phyloP scores from a whole-genome alignment of 805 yeast species.

The Ogataea chonburiensis region DNA sequence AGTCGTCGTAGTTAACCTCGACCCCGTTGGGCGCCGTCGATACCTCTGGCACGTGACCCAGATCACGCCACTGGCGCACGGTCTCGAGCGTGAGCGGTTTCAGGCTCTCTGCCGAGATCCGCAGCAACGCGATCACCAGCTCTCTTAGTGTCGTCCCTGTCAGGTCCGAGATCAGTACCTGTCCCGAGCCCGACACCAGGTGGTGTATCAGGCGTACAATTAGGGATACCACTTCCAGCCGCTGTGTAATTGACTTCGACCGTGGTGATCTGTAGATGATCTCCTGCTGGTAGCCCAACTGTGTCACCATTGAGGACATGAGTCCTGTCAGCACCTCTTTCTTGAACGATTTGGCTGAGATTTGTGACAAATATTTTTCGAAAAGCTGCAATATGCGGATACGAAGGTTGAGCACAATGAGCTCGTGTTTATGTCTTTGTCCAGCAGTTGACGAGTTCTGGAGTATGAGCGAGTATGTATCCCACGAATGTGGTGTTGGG shows the following conservation, averaged over 20 bases:
- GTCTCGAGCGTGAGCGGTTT: constrained; percentile 27
- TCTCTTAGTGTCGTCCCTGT: constrained; percentile 31
- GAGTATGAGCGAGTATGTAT: constrained; percentile 20
- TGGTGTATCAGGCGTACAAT: constrained; percentile 40
- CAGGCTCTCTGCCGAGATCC: constrained; percentile 34
- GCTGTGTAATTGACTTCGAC: constrained; percentile 35
- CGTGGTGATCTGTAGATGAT: constrained; percentile 44
- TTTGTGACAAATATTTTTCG: constrained; percentile 42
- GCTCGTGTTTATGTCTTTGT: constrained; percentile 40
- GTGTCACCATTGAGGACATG: constrained; percentile 40
- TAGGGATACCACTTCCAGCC: constrained; percentile 42
- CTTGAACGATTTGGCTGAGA: constrained; percentile 22
- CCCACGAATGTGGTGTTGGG: constrained; percentile 31
- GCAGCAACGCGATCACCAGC: constrained; percentile 31
- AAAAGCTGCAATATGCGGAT: constrained; percentile 47
- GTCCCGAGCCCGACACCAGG: constrained; percentile 33
- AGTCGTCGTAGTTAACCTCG: constrained; percentile 60
- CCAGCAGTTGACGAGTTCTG: constrained; percentile 14
- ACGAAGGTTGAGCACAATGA: constrained; percentile 43
- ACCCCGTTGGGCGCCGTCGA: constrained; percentile 50
- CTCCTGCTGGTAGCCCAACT: constrained; percentile 50
- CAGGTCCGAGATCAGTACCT: constrained; percentile 25
- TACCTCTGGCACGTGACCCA: constrained; percentile 21
- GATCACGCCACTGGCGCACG: constrained; percentile 23
- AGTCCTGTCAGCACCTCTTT: constrained; percentile 32